Percentiles rank a stretch among this genome's conserved stretches.
Evolutionary conservation across 2,329 filamentous ascomycete genomes (phyloP).

Genomic region (Alternaria rosae): DNA sequence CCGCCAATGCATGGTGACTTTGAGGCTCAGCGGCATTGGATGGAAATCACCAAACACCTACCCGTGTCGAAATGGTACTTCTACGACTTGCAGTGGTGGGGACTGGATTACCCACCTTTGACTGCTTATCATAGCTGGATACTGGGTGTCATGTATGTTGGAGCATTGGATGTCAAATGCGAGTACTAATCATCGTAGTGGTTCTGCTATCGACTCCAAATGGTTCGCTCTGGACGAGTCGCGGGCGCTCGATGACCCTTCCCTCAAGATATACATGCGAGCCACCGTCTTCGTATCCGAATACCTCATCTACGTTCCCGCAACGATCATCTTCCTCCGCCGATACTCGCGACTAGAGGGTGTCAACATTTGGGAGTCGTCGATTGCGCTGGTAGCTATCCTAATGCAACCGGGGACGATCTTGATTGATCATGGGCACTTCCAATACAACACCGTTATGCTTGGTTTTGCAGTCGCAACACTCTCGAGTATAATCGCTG

Average conservation of each 20-base stretch:
- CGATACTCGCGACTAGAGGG: conserved; percentile 78
- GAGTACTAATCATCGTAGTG: conserved; percentile 55
- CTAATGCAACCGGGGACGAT: conserved; percentile 91
- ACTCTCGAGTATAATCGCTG: conserved; percentile 87
- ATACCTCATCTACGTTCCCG: conserved; percentile 87
- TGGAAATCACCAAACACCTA: conserved; percentile 91
- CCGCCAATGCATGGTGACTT: conserved; percentile 97
- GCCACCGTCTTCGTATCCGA: conserved; percentile 90
- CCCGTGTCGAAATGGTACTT: conserved; percentile 98
- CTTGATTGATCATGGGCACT: conserved; percentile 92
- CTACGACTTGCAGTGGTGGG: conserved; percentile 96
- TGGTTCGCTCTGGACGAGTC: conserved; percentile 91
- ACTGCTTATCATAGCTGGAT: conserved; percentile 99
- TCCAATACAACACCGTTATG: conserved; percentile 99
- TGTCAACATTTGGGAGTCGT: conserved; percentile 81
- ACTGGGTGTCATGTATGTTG: conserved; percentile 76
- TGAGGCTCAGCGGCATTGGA: conserved; percentile 98
- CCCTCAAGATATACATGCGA: conserved; percentile 93
- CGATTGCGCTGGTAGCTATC: conserved; percentile 86
- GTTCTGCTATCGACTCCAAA: conserved; percentile 75
- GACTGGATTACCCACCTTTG: conserved; percentile 94
- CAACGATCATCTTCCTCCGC: conserved; percentile 82
- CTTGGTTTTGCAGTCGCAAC: conserved; percentile 86
- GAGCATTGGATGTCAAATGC: background rate
- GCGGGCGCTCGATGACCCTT: conserved; percentile 78